These are phyloP conservation scores for Aspergillus avenaceus DNA, from an alignment of 495 filamentous ascomycete genomes.

Conservation along the genomic window DNA sequence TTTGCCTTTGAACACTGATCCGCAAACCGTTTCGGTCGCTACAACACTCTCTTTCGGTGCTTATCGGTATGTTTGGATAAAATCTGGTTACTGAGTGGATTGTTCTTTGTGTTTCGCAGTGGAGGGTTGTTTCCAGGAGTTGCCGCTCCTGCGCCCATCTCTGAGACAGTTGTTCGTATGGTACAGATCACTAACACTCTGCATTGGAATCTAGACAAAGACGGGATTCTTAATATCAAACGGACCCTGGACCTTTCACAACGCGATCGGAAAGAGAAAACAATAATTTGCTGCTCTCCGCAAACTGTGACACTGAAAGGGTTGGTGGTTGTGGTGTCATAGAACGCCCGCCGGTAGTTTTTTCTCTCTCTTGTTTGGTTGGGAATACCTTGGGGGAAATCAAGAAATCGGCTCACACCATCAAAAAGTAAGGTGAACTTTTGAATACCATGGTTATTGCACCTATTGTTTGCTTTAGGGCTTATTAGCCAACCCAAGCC, in stretches of 20 bases:
- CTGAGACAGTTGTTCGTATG: slow-evolving; percentile 1
- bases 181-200: slow-evolving; percentile 5
- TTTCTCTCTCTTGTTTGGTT: neutral
- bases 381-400: neutral
- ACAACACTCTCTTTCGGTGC: neutral
- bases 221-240: neutral
- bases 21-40: neutral
- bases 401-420: neutral
- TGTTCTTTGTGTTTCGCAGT: neutral
- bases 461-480: neutral
- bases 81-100: neutral
- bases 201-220: neutral
- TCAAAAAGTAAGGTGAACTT: neutral
- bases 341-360: neutral
- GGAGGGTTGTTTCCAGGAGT: slow-evolving; percentile 9
- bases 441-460: neutral
- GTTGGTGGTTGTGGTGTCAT: neutral
- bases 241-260: neutral
- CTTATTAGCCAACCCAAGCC: neutral
- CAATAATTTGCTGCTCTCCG: neutral
- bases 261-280: neutral
- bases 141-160: slow-evolving; percentile 6
- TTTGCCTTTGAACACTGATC: neutral
- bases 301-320: neutral
- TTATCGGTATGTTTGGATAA: slow-evolving; percentile 1